Evolutionary conservation across 768 basidiomycete species (phyloP).

Genomic region (Pisolithus marmoratus): DNA sequence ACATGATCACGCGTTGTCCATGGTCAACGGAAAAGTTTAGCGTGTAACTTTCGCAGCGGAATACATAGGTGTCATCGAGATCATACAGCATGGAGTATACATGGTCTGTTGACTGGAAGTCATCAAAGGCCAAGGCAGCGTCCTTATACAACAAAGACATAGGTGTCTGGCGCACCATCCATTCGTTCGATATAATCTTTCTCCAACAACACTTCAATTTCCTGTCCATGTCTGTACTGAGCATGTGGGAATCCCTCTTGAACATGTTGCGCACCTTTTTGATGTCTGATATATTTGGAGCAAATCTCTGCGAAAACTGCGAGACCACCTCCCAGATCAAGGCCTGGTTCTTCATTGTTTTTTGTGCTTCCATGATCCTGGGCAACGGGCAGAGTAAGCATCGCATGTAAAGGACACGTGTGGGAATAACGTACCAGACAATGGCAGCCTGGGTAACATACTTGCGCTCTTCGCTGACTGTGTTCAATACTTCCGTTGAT

Average conservation of each 20-base stretch:
- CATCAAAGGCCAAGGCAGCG: too few relatives aligned
- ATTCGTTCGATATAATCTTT: too few relatives aligned
- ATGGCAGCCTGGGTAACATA: constrained; percentile 94
- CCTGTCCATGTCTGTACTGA: too few relatives aligned
- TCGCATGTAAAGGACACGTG: background rate
- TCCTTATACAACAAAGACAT: too few relatives aligned
- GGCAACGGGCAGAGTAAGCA: background rate
- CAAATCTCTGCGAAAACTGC: constrained; percentile 81
- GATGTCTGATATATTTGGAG: constrained; percentile 92
- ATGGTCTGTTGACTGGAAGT: too few relatives aligned
- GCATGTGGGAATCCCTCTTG: background rate
- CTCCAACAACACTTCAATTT: too few relatives aligned
- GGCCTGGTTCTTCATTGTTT: constrained; percentile 91
- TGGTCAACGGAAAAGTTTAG: too few relatives aligned
- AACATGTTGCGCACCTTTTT: constrained; percentile 64
- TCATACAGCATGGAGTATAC: too few relatives aligned
- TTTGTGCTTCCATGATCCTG: constrained; percentile 92
- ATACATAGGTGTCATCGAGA: too few relatives aligned
- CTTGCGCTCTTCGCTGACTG: constrained; percentile 95
- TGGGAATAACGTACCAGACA: constrained; percentile 46
- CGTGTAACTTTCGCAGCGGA: too few relatives aligned
- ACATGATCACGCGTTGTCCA: too few relatives aligned
- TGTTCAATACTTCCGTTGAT: constrained; percentile 82
- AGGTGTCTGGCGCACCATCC: too few relatives aligned
- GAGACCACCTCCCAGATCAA: constrained; percentile 87